Evolutionary conservation across 2,329 filamentous ascomycete genomes (phyloP), one percentile per base, ranked within the genome.

Genomic region (Xylaria digitata): DNA sequence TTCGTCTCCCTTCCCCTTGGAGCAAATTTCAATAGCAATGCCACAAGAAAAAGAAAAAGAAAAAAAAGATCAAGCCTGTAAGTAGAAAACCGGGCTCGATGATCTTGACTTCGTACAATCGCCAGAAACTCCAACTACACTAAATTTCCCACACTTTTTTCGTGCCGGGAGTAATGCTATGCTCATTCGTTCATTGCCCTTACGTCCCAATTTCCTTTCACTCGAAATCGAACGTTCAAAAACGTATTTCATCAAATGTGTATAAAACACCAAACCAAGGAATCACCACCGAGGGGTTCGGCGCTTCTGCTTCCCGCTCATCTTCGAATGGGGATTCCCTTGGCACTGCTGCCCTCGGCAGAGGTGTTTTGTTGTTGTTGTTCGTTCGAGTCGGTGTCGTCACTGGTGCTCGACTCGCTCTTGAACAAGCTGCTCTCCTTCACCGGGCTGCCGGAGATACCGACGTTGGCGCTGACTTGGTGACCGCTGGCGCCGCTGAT

Each of bases 351-450:
- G 70, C 91, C 88, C 59, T 52, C 40, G 15, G 82, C 88, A 76
- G 49, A 13, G 52, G 34, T 30, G 74, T 71, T 42, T 13, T 64
- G 42, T 49, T 83, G 82, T n/a, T 78, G 82, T 40, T 83, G 82
- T 34, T 83, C 80, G 72, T 85, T 81, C 46, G 76, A 75, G 66
- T 82, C 81, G 55, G 82, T 77, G 68, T 75, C 71, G 11, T 92
- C 89, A 60, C 17, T 50, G 9, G 81, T 88, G 77, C 89, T 96
- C 6, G 92, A 93, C 81, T 94, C 92, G 70, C 92, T 87, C 78
- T 97, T 89, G 77, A 97, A 83, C 78, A 93, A 93, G 82, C 92
- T 96, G 80, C 89, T 90, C 83, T 97, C 95, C 83, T 97, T 97
- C 74, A 96, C 88, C 1, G 95, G 94, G 78, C 92, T 96, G 70